Evolutionary conservation across 495 filamentous ascomycete genomes (phyloP), one percentile per base, ranked within the genome.

Genomic region (Staphylotrichum tortipilum): DNA sequence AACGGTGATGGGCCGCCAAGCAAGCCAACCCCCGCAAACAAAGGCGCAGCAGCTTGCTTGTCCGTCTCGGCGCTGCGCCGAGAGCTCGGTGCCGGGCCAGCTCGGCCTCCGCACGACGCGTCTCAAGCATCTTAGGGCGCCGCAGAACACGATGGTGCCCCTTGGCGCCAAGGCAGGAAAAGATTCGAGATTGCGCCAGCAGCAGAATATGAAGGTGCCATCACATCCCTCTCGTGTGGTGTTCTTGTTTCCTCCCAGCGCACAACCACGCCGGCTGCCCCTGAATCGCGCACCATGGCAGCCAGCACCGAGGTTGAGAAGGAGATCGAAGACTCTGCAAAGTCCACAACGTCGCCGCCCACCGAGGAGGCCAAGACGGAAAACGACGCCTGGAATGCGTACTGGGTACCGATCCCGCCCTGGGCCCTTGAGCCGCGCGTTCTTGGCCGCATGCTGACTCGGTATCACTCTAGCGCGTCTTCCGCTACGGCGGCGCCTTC

Each of bases 391-490:
- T 43, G 55, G 42, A 28, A 17, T 19, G 57, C 53, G 10, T 56
- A 56, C 17, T 49, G 42, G 39, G 45, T 58, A 35, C 30, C 50
- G 26, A 15, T 24, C 14, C 23, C 7, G 26, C 26, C 26, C 26
- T 28, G 26, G 10, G 26, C n/a, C n/a, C n/a, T n/a, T n/a, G n/a
- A n/a, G n/a, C n/a, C n/a, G n/a, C n/a, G n/a, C n/a, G n/a, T n/a
- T n/a, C n/a, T n/a, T n/a, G 1, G n/a, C n/a, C 2, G 3, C 41
- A 1, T 15, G 14, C 41, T 10, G 1, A 44, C 7, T 3, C 10
- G 5, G 8, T n/a, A n/a, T 43, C 12, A 33, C 30, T 28, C 23
- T 11, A 62, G 60, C 54, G 60, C 12, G 48, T 62, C 12, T 62
- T 62, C 30, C 43, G 23, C 10, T 62, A 53, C 33, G 57, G 29